Percentiles rank a stretch among this genome's conserved stretches.
phyloP scores from a whole-genome alignment of 345 rosid genomes.

The Anastatica hierochuntica region DNA sequence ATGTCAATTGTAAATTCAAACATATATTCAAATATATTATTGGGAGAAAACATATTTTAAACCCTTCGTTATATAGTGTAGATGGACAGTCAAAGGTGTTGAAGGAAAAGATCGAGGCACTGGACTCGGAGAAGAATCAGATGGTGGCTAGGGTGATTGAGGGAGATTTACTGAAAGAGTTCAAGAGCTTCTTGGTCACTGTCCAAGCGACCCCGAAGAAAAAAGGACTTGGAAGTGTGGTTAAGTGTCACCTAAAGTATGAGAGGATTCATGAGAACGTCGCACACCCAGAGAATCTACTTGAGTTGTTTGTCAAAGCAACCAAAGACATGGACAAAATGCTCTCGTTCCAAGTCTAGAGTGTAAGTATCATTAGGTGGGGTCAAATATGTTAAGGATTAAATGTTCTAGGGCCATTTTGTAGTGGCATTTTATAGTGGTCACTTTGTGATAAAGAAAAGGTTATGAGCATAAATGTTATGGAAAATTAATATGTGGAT shows the following conservation, averaged over 20 bases:
- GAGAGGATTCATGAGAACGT: slow-evolving; percentile 11
- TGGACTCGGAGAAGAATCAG: slow-evolving; percentile 14
- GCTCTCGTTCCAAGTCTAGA: background rate
- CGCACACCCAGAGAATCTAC: slow-evolving; percentile 7
- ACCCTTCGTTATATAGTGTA: background rate
- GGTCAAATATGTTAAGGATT: no score
- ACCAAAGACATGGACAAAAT: slow-evolving; percentile 8
- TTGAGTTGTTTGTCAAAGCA: slow-evolving; percentile 3
- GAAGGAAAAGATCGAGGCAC: slow-evolving; percentile 10
- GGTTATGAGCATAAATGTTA: no score
- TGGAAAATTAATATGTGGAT: no score
- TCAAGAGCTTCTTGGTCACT: slow-evolving; percentile 9
- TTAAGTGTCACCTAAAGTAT: slow-evolving; percentile 11
- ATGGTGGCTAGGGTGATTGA: slow-evolving; percentile 9
- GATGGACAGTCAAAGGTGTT: slow-evolving; percentile 16
- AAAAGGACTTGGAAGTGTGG: slow-evolving; percentile 10
- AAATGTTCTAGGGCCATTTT: no score
- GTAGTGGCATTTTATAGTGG: no score
- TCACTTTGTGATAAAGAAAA: no score
- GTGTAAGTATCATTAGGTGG: no score
- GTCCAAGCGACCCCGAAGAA: background rate
- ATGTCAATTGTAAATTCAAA: slow-evolving; percentile 22
- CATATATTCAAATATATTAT: background rate
- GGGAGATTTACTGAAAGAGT: slow-evolving; percentile 18
- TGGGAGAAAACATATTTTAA: background rate